Evolutionary conservation across 2,329 filamentous ascomycete genomes (phyloP).

Genomic region (Aschersonia sp.): DNA sequence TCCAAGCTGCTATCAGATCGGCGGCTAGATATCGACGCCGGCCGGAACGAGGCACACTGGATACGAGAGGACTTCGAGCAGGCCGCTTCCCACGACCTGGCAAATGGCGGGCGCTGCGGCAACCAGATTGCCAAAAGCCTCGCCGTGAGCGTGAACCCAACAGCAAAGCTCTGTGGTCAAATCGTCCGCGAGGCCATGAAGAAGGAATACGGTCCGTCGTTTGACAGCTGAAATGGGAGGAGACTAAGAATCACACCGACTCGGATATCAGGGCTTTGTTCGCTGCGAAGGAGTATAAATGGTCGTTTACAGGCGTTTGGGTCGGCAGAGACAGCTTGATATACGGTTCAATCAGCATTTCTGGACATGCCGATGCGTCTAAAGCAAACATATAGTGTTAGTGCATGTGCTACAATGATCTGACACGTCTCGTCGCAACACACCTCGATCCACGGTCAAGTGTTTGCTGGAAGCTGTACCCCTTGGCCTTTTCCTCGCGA

Average conservation of each 20-base stretch:
- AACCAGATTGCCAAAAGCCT: slow-evolving; percentile 51
- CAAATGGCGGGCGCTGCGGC: slow-evolving; percentile 49
- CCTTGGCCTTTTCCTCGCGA: slow-evolving; percentile 45
- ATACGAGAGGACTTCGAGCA: slow-evolving; percentile 43
- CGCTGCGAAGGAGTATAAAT: background rate
- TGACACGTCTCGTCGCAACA: slow-evolving; percentile 2
- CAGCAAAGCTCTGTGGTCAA: slow-evolving; percentile 53
- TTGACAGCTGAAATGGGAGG: slow-evolving; percentile 16
- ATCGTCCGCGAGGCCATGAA: slow-evolving; percentile 58
- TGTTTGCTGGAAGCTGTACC: slow-evolving; percentile 34
- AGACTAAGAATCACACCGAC: background rate
- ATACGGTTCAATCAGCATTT: slow-evolving; percentile 5
- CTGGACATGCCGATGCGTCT: slow-evolving; percentile 17
- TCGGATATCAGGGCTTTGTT: background rate
- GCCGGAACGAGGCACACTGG: slow-evolving; percentile 33
- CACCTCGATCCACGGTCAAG: slow-evolving; percentile 30
- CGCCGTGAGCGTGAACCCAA: slow-evolving; percentile 52
- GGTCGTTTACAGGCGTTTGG: slow-evolving; percentile 1
- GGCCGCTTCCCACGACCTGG: slow-evolving; percentile 47
- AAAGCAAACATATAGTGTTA: background rate
- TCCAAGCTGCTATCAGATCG: slow-evolving; percentile 30
- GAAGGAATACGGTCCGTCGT: slow-evolving; percentile 47
- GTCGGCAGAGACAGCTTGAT: background rate
- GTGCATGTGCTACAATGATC: background rate
- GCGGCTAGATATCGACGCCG: slow-evolving; percentile 22